Evolutionary conservation across 768 basidiomycete species (phyloP).

Genomic region (Podaxis sp.): DNA sequence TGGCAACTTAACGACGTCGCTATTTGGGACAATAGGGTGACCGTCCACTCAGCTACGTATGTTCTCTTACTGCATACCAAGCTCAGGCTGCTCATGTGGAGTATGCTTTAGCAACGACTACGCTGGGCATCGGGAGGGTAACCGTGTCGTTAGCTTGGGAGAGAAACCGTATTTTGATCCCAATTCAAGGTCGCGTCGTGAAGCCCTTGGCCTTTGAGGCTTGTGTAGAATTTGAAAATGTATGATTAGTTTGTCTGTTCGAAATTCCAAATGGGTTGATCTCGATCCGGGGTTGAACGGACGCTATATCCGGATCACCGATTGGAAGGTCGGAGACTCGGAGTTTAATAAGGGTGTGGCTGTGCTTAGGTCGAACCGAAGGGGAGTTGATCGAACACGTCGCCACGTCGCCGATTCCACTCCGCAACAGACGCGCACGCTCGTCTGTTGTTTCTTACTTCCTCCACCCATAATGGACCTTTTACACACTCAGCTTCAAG

Average conservation of each 20-base stretch:
- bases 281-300: too few species aligned
- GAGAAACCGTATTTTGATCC: slow-evolving; percentile 53
- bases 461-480: slow-evolving; percentile 51
- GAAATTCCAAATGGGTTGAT: too few species aligned
- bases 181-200: slow-evolving; percentile 33
- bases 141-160: slow-evolving; percentile 53
- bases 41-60: slow-evolving; percentile 48
- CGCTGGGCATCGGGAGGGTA: slow-evolving; percentile 38
- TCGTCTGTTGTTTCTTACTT: slow-evolving; percentile 13
- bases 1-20: slow-evolving; percentile 55
- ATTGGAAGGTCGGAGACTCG: too few species aligned
- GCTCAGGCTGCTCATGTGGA: neutral
- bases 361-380: neutral
- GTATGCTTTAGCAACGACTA: slow-evolving; percentile 32
- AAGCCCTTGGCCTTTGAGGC: slow-evolving; percentile 16
- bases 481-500: slow-evolving; percentile 55
- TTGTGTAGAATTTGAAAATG: too few species aligned
- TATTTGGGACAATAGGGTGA: slow-evolving; percentile 61
- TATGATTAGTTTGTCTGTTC: too few species aligned
- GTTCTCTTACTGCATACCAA: slow-evolving; percentile 11
- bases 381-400: neutral
- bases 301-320: too few species aligned
- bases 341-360: neutral
- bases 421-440: neutral
- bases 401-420: neutral